These are phyloP conservation scores for Hawksworthiomyces lignivorus DNA, from an alignment of 2,329 filamentous ascomycete genomes.

Conservation along the genomic window DNA sequence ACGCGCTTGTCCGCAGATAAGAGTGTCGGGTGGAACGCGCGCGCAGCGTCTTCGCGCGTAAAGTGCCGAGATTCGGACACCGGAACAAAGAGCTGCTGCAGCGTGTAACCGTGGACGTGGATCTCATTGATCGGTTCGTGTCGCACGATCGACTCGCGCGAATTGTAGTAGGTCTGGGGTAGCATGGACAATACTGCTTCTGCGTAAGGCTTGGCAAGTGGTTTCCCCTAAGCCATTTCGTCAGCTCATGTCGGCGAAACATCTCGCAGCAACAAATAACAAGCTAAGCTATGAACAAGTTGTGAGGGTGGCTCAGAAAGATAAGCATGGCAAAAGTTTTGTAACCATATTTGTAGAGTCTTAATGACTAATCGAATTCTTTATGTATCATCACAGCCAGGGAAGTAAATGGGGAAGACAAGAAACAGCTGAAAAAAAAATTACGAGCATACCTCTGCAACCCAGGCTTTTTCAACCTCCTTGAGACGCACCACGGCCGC, in stretches of 20 bases:
- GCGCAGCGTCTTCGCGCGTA: constrained; percentile 57
- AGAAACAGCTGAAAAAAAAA: constrained; percentile 6
- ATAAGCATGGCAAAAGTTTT: constrained; percentile 43
- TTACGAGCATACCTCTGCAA: constrained; percentile 56
- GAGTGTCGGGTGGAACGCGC: constrained; percentile 53
- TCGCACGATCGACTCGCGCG: constrained; percentile 35
- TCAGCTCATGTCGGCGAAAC: too few species aligned
- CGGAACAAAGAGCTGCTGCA: constrained; percentile 58
- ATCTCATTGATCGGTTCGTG: constrained; percentile 60
- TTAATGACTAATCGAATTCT: constrained; percentile 99
- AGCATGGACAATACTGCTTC: constrained; percentile 73
- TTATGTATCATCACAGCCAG: constrained; percentile 48
- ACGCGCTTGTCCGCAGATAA: constrained; percentile 54
- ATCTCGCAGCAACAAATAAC: too few species aligned
- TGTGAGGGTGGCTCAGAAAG: constrained; percentile 51
- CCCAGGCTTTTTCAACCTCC: constrained; percentile 75
- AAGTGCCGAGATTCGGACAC: constrained; percentile 56
- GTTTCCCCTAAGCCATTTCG: constrained; percentile 60
- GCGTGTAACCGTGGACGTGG: constrained; percentile 52
- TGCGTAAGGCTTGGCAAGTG: constrained; percentile 67
- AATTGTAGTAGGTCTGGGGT: constrained; percentile 56
- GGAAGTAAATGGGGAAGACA: not conserved
- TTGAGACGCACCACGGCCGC: constrained; percentile 81
- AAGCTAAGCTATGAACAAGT: not conserved
- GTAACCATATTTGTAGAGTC: constrained; percentile 84